Evolutionary conservation across 2,329 filamentous ascomycete species (phyloP), one percentile per base, ranked within the genome.

Genomic region (Mycosphaerella arachidis): DNA sequence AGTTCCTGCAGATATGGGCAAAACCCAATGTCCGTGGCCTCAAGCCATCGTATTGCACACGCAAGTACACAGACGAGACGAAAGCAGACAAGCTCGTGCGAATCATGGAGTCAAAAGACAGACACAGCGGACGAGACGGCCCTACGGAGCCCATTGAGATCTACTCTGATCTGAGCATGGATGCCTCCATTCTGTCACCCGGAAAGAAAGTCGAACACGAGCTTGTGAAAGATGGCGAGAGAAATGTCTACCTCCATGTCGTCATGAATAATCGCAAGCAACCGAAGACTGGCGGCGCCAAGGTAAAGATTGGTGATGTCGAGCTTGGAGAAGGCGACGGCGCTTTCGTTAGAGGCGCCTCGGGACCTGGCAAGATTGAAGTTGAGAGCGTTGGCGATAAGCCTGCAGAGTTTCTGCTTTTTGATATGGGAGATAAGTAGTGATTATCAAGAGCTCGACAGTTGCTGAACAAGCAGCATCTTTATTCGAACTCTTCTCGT

Each of bases 1-100:
- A 35, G 31, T 95, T 95, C 71, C 77, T 96, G 35, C 91, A 96
- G 75, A 95, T 96, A 68, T 96, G 91, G 91, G 90, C 87, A 1
- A 79, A 90, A 53, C 91, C 91, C 0, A 92, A 91, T 83, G 86
- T 86, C 73, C 77, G 81, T 24, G 87, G 89, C 0, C 79, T 96
- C 52, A 81, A 81, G 51, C 91, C 91, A 1, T 81, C 83, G 43
- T 96, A 96, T 72, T 88, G 91, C 74, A 94, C 89, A 4, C 81
- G 80, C 61, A 83, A 84, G 63, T 95, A 91, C 67, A 76, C 79
- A 53, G 91, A 95, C 52, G 88, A 86, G 59, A 81, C 83, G 62
- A 95, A 95, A 81, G 79, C 82, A 60, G 81, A 86, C 68, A 84
- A 75, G 16, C 88, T 95, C 66, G 83, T 93, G 24, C 81, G 84